Evolutionary conservation across 768 basidiomycete species (phyloP).

Genomic region (Suillus plorans): DNA sequence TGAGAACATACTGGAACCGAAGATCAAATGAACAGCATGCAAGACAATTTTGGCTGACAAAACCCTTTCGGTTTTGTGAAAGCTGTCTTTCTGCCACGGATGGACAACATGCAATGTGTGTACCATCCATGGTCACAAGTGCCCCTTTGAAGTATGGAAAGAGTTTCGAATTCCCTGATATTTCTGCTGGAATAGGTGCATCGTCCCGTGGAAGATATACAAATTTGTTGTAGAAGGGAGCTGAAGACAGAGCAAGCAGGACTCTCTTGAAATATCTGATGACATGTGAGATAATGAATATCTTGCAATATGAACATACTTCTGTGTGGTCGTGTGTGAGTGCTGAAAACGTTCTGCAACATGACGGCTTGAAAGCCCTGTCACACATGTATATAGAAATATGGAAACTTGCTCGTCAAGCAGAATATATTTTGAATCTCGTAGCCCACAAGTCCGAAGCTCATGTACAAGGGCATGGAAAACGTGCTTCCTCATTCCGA

Average conservation of each 20-base stretch:
- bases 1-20: conserved; percentile 16
- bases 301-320: background rate
- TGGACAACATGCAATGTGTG: conserved; percentile 26
- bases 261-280: background rate
- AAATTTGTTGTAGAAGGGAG: too few relatives aligned
- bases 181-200: too few relatives aligned
- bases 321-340: background rate
- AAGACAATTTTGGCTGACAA: background rate
- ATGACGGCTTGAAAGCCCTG: too few relatives aligned
- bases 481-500: too few relatives aligned
- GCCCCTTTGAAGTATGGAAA: conserved; percentile 34
- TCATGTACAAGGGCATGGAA: too few relatives aligned
- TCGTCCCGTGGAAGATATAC: too few relatives aligned
- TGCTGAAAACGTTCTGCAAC: too few relatives aligned
- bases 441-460: too few relatives aligned
- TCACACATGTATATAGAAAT: too few relatives aligned
- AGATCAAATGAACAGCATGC: conserved; percentile 16
- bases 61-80: conserved; percentile 23
- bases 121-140: conserved; percentile 35
- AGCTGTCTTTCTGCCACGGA: conserved; percentile 13
- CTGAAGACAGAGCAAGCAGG: background rate
- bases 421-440: too few relatives aligned
- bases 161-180: conserved; percentile 26
- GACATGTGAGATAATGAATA: background rate
- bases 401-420: too few relatives aligned